Conservation (phyloP, 805 yeast species). For the Zygosaccharomyces lentus region DNA sequence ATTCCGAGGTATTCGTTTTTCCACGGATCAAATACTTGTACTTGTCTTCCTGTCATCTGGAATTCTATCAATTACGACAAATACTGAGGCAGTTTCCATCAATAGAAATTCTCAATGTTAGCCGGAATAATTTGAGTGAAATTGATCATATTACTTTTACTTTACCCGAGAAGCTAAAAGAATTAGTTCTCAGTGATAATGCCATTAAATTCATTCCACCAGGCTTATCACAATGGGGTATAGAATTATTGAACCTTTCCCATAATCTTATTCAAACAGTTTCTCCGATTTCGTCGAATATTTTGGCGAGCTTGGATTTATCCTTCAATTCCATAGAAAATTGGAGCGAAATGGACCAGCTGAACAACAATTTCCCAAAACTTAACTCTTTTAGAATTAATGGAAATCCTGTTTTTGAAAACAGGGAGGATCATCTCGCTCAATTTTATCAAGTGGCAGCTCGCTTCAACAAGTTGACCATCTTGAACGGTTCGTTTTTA, state of each 20-base stretch:
- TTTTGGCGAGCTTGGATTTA: conserved; percentile 42
- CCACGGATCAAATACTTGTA: conserved; percentile 19
- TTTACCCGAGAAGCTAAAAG: conserved; percentile 14
- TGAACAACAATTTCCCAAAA: conserved; percentile 39
- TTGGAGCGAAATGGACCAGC: conserved; percentile 49
- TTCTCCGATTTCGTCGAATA: conserved; percentile 27
- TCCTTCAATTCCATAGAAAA: conserved; percentile 44
- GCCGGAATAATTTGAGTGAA: conserved; percentile 23
- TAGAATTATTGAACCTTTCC: conserved; percentile 14
- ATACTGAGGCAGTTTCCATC: conserved; percentile 36
- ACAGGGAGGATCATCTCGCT: conserved; percentile 19
- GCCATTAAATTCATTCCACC: conserved; percentile 14
- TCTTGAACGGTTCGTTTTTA: conserved; percentile 57
- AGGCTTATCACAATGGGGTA: not conserved
- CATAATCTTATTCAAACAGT: conserved; percentile 9
- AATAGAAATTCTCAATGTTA: conserved; percentile 29
- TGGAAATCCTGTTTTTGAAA: conserved; percentile 47
- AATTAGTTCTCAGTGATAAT: conserved; percentile 24
- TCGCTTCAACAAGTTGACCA: conserved; percentile 37
- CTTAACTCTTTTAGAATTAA: conserved; percentile 46
- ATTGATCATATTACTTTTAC: not conserved
- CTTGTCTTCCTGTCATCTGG: conserved; percentile 24
- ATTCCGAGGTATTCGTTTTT: not conserved
- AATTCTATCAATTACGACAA: not conserved
- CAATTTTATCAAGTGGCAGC: conserved; percentile 41